phyloP scores from a whole-genome alignment of 179 eudicot genomes.

The Corrigiola litoralis region DNA sequence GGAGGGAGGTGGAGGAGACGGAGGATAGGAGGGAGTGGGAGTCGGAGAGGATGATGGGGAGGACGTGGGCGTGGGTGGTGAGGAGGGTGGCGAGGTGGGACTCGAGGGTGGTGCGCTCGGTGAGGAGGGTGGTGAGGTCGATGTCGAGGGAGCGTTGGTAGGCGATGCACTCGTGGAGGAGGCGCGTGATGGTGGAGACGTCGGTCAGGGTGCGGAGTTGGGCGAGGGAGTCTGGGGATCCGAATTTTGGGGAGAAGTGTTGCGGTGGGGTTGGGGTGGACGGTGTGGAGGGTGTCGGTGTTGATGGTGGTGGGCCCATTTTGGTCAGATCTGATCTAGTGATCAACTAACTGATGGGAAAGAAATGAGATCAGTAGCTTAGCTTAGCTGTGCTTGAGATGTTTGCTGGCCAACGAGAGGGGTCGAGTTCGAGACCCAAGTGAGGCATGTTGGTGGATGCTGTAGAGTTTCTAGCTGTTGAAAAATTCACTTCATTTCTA shows the following conservation, averaged over 20 bases:
- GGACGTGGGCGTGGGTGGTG: constrained; percentile 42
- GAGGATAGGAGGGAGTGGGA: constrained; percentile 57
- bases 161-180: constrained; percentile 84
- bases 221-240: constrained; percentile 44
- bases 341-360: too few relatives aligned
- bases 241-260: constrained; percentile 42
- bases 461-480: too few relatives aligned
- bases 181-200: constrained; percentile 71
- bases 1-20: constrained; percentile 52
- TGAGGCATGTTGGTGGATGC: too few relatives aligned
- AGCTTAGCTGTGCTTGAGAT: too few relatives aligned
- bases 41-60: constrained; percentile 50
- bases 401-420: too few relatives aligned
- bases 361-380: too few relatives aligned
- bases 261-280: constrained; percentile 20
- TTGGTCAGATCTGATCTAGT: too few relatives aligned
- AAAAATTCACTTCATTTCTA: too few relatives aligned
- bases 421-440: too few relatives aligned
- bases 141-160: constrained; percentile 72
- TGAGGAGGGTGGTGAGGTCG: constrained; percentile 49
- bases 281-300: constrained; percentile 10
- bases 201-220: constrained; percentile 61
- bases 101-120: constrained; percentile 62
- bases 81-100: constrained; percentile 58
- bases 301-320: not conserved